Evolutionary conservation across 176 grass and related monocot genomes (phyloP), one percentile per base, ranked within the genome.

Genomic region (Zizania latifolia): DNA sequence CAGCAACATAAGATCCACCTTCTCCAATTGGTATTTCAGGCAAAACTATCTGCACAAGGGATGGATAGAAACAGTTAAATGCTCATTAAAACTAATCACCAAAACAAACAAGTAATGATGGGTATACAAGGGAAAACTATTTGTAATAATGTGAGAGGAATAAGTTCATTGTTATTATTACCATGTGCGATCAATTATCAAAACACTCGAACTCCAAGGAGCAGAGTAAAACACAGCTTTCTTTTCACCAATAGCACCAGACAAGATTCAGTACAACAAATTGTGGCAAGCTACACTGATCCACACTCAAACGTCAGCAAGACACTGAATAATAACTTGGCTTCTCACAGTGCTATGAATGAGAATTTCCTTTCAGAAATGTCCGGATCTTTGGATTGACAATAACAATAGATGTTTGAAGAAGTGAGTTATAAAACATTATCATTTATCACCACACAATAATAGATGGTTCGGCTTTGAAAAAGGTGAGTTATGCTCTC

Each of bases 11-110:
- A 28, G 0, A 45, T 30, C 83, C 83, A 72, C 83, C 83, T 85
- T 85, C 83, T 65, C 83, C 83, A 16, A 79, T n/a, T 65, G 83
- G 83, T 6, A 1, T 10, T 57, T 85, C 83, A 65, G 51, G 75
- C 62, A 78, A 85, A 63, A 10, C 21, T 73, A 85, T 79, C 83
- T 85, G 68, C 21, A 84, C 5, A 62, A 51, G 66, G 24, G 19
- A 35, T 46, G 79, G 27, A 59, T 65, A 35, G 36, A 84, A 72
- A 65, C 29, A 63, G 12, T 16, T 40, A 1, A 72, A 43, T 70
- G 10, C 10, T 35, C 22, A 43, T 28, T 60, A 77, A 81, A 36
- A 29, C 29, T 62, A 77, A 54, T 29, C 1, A 5, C 38, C 29
- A 30, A 62, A 76, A 58, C 22, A 81, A 72, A 82, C 31, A 54